Percentiles rank a stretch among this genome's conserved stretches.
phyloP scores from a whole-genome alignment of 192 early-diverging fungal genomes.

The Coemansia sp. region DNA sequence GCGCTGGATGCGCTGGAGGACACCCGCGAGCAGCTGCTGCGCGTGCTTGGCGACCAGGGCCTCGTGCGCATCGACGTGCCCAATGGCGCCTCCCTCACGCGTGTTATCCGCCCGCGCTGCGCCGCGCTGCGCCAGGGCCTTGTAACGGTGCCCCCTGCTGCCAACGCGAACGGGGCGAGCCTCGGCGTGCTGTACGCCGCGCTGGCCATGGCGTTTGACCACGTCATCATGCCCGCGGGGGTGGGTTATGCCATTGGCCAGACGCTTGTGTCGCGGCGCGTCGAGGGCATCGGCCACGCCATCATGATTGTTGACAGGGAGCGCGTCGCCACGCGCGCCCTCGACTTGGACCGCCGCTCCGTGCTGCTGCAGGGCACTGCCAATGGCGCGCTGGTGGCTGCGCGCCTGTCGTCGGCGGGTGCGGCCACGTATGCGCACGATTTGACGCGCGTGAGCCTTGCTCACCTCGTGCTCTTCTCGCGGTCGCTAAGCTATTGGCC shows the following conservation, averaged over 20 bases:
- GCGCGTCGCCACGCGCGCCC: slow-evolving; percentile 10
- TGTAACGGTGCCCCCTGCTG: slow-evolving; percentile 3
- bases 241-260: slow-evolving; percentile 13
- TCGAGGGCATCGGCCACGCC: slow-evolving; percentile 12
- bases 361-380: neutral
- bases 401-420: slow-evolving; percentile 5
- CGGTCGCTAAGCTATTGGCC: slow-evolving; percentile 27
- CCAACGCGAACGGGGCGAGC: slow-evolving; percentile 4
- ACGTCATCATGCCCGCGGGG: slow-evolving; percentile 18
- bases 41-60: slow-evolving; percentile 11
- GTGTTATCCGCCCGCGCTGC: neutral
- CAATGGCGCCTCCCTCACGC: neutral
- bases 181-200: slow-evolving; percentile 28
- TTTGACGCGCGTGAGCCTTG: slow-evolving; percentile 6
- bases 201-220: slow-evolving; percentile 19
- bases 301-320: slow-evolving; percentile 19
- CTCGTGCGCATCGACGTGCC: neutral
- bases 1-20: slow-evolving; percentile 31
- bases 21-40: slow-evolving; percentile 30
- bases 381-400: slow-evolving; percentile 10
- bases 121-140: slow-evolving; percentile 1
- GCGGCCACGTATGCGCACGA: slow-evolving; percentile 12
- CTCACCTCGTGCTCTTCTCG: slow-evolving; percentile 13
- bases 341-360: slow-evolving; percentile 4
- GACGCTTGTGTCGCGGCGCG: slow-evolving; percentile 3